Evolutionary conservation across 495 filamentous ascomycete genomes (phyloP).

Genomic region (Annulohypoxylon moriforme): DNA sequence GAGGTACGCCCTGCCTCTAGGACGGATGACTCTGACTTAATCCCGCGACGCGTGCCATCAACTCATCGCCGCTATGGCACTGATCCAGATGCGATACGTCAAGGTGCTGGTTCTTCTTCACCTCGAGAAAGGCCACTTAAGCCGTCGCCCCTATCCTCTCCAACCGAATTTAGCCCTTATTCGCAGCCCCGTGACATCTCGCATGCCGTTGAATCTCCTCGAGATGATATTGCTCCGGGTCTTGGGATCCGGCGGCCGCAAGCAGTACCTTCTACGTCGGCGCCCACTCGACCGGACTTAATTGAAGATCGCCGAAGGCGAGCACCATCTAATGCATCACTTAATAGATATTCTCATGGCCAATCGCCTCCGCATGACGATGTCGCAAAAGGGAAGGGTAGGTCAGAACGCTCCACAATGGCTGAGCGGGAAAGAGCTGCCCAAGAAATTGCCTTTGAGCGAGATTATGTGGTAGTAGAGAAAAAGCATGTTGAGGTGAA

Average conservation of each 20-base stretch:
- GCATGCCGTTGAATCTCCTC: slow-evolving; percentile 49
- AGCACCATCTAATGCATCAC: slow-evolving; percentile 53
- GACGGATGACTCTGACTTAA: slow-evolving; percentile 44
- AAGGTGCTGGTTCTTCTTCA: slow-evolving; percentile 43
- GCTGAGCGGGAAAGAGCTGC: slow-evolving; percentile 80
- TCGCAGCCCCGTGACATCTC: slow-evolving; percentile 21
- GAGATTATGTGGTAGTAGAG: slow-evolving; percentile 96
- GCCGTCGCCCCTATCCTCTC: slow-evolving; percentile 53
- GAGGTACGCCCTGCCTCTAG: slow-evolving; percentile 44
- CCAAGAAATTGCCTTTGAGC: slow-evolving; percentile 87
- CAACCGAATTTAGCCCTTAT: slow-evolving; percentile 48
- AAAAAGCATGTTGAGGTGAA: slow-evolving; percentile 96
- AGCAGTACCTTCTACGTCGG: slow-evolving; percentile 53
- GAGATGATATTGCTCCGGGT: slow-evolving; percentile 55
- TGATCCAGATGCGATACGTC: slow-evolving; percentile 48
- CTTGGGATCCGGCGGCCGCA: slow-evolving; percentile 58
- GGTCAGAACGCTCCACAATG: slow-evolving; percentile 52
- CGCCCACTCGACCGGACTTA: slow-evolving; percentile 49
- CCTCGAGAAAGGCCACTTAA: slow-evolving; percentile 53
- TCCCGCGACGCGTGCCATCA: slow-evolving; percentile 43
- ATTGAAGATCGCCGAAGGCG: slow-evolving; percentile 50
- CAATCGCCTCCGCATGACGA: slow-evolving; percentile 34
- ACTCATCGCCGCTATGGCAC: slow-evolving; percentile 47
- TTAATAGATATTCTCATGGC: slow-evolving; percentile 38
- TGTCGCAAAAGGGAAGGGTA: slow-evolving; percentile 35